phyloP scores from a whole-genome alignment of 176 grass and related monocot genomes.

The Hsuehochloa calcarea region DNA sequence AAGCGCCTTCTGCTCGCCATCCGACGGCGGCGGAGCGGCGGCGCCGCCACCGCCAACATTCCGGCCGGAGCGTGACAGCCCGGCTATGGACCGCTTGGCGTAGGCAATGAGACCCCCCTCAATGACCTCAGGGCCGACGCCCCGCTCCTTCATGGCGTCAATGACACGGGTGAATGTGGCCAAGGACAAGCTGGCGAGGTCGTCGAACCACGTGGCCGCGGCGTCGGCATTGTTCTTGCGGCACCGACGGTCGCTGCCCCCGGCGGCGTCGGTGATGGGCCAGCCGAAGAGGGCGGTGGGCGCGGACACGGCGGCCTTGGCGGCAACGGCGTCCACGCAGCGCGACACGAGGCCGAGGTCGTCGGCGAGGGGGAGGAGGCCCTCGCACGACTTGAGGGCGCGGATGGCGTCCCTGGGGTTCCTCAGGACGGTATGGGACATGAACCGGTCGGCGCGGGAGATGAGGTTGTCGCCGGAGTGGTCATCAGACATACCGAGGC shows the following conservation, averaged over 20 bases:
- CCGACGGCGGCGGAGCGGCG: constrained; percentile 11
- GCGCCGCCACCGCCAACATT: constrained; percentile 27
- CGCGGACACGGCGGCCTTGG: constrained; percentile 61
- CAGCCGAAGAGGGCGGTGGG: constrained; percentile 82
- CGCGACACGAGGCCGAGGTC: constrained; percentile 64
- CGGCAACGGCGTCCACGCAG: constrained; percentile 75
- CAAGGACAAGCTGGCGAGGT: constrained; percentile 67
- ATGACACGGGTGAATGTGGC: constrained; percentile 76
- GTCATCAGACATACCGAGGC: constrained; percentile 80
- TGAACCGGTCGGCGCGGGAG: constrained; percentile 69
- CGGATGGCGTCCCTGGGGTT: constrained; percentile 76
- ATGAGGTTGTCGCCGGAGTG: constrained; percentile 85
- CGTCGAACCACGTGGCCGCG: constrained; percentile 66
- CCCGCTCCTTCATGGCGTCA: constrained; percentile 67
- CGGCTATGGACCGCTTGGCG: constrained; percentile 85
- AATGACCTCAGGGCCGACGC: constrained; percentile 67
- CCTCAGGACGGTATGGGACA: constrained; percentile 60
- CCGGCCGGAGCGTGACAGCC: constrained; percentile 68
- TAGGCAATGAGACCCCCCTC: constrained; percentile 84
- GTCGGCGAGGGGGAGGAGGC: constrained; percentile 64
- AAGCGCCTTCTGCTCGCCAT: constrained; percentile 74
- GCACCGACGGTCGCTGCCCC: constrained; percentile 31
- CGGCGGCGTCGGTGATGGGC: constrained; percentile 56
- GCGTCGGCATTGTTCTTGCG: constrained; percentile 38
- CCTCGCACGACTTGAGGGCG: constrained; percentile 82